These are phyloP conservation scores for Scorias spongiosa DNA, from an alignment of 2,329 filamentous ascomycete species.

Conservation along the genomic window DNA sequence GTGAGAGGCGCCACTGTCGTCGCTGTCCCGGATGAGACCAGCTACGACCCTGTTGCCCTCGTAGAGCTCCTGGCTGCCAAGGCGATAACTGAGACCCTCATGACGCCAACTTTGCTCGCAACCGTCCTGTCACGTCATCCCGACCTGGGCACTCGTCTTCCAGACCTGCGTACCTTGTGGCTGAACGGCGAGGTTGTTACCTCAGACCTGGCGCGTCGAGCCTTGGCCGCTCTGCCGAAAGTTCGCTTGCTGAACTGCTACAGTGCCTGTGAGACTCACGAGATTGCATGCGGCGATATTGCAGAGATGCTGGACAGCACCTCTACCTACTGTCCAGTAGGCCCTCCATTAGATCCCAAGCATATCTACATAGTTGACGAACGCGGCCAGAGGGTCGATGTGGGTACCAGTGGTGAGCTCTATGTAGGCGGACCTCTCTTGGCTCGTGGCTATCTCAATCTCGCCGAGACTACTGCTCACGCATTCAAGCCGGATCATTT, in stretches of 20 bases:
- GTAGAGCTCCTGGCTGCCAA: constrained; percentile 53
- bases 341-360: constrained; percentile 50
- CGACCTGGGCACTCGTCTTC: constrained; percentile 46
- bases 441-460: constrained; percentile 63
- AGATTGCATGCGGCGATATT: constrained; percentile 65
- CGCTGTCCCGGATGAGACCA: constrained; percentile 58
- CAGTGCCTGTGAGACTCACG: constrained; percentile 69
- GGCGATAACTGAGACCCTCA: constrained; percentile 62
- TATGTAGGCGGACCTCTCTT: constrained; percentile 60
- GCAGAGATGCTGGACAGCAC: constrained; percentile 47
- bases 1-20: constrained; percentile 63
- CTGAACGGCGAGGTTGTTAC: constrained; percentile 73
- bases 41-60: constrained; percentile 61
- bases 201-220: constrained; percentile 56
- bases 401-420: constrained; percentile 54
- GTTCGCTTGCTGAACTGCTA: constrained; percentile 64
- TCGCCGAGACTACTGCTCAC: constrained; percentile 61
- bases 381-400: constrained; percentile 45
- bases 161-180: constrained; percentile 56
- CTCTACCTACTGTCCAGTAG: constrained; percentile 56
- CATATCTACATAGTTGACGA: constrained; percentile 62
- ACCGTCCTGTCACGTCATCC: constrained; percentile 57
- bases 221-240: constrained; percentile 51
- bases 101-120: constrained; percentile 67
- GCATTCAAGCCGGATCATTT: constrained; percentile 56